Evolutionary conservation across 805 yeast species (phyloP).

Genomic region (Monosporozyma yasuniensis): DNA sequence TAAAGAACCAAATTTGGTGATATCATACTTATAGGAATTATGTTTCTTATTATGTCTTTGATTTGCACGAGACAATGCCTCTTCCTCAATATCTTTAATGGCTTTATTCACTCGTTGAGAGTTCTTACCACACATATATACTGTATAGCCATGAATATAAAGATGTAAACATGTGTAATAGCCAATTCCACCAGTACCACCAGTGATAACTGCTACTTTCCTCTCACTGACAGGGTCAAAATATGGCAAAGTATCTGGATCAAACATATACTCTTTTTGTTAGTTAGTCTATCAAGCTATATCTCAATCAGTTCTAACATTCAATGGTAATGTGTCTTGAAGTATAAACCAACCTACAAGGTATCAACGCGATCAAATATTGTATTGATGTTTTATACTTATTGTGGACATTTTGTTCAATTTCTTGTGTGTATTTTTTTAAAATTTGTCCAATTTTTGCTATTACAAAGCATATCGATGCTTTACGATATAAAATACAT

Average conservation of each 20-base stretch:
- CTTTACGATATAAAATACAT: too few species aligned
- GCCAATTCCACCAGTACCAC: conserved; percentile 79
- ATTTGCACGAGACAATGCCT: conserved; percentile 36
- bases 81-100: conserved; percentile 44
- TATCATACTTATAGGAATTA: neutral
- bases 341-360: too few species aligned
- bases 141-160: conserved; percentile 67
- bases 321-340: too few species aligned
- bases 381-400: neutral
- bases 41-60: neutral
- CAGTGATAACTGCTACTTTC: conserved; percentile 64
- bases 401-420: neutral
- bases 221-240: conserved; percentile 45
- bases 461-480: neutral
- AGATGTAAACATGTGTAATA: conserved; percentile 67
- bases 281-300: too few species aligned
- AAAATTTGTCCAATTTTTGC: neutral
- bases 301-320: neutral
- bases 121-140: conserved; percentile 69
- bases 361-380: neutral
- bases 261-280: conserved; percentile 16
- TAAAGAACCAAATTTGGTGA: conserved; percentile 39
- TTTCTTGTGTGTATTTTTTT: neutral
- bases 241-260: conserved; percentile 52
- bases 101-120: conserved; percentile 47